Conservation (phyloP, 2,329 filamentous ascomycete genomes). For the Ophiobolus disseminans region DNA sequence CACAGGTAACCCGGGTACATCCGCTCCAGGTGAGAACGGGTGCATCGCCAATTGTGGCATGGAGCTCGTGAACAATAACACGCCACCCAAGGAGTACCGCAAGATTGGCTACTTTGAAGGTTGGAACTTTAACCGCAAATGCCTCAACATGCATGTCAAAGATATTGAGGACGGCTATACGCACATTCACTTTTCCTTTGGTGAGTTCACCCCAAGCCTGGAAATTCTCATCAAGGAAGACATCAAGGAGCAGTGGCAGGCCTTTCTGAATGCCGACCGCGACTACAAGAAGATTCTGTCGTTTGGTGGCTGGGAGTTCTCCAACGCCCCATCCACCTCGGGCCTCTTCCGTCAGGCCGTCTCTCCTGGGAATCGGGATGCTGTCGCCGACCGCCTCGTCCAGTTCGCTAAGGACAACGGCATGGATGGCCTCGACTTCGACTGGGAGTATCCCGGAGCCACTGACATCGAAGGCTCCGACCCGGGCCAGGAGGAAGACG, state of each 20-base stretch:
- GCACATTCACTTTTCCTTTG: constrained; percentile 8
- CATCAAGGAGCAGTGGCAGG: constrained; percentile 43
- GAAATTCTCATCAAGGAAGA: constrained; percentile 9
- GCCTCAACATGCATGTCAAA: constrained; percentile 10
- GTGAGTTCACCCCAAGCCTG: no score
- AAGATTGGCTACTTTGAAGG: constrained; percentile 13
- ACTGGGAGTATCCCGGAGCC: constrained; percentile 55
- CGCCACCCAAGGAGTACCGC: not conserved
- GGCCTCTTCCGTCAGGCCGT: constrained; percentile 49
- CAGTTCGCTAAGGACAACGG: constrained; percentile 26
- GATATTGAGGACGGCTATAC: constrained; percentile 5
- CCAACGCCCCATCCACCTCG: constrained; percentile 48
- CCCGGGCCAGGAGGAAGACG: constrained; percentile 35
- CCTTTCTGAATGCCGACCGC: no score
- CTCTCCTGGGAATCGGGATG: constrained; percentile 45
- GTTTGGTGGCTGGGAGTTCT: constrained; percentile 57
- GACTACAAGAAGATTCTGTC: constrained; percentile 50
- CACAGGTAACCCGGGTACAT: constrained; percentile 13
- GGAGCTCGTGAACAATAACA: constrained; percentile 8
- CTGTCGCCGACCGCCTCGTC: constrained; percentile 30
- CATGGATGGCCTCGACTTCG: constrained; percentile 51
- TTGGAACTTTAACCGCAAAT: constrained; percentile 10
- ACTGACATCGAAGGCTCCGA: constrained; percentile 25
- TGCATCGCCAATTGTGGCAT: constrained; percentile 16
- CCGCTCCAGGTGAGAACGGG: not conserved